Percentiles rank a stretch among this genome's conserved stretches.
These are phyloP conservation scores for Diplotaxis tenuifolia DNA, from an alignment of 345 rosid genomes.

Conservation along the genomic window DNA sequence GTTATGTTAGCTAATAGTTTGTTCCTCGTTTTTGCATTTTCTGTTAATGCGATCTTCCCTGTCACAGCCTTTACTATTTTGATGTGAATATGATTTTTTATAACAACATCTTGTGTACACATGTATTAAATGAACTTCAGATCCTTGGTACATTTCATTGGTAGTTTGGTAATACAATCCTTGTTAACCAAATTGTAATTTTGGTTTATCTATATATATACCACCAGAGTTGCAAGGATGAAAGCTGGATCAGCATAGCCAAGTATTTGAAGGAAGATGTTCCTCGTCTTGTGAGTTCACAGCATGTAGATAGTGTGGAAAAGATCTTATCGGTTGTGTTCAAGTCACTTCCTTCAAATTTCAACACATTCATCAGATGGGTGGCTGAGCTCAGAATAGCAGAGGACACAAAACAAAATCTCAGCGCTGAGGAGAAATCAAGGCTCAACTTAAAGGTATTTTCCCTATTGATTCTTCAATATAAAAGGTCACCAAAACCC, in stretches of 20 bases:
- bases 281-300: constrained; percentile 63
- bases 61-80: not conserved
- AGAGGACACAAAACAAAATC: constrained; percentile 51
- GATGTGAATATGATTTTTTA: not conserved
- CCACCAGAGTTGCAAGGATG: constrained; percentile 77
- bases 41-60: not conserved
- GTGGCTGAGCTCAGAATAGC: constrained; percentile 74
- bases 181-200: constrained; percentile 18
- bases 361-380: constrained; percentile 81
- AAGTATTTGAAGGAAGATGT: constrained; percentile 81
- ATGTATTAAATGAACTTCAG: not conserved
- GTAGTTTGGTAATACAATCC: not conserved
- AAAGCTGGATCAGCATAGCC: constrained; percentile 68
- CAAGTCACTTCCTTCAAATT: constrained; percentile 60
- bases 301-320: constrained; percentile 53
- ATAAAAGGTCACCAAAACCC: not conserved
- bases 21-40: not conserved
- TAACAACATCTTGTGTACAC: not conserved
- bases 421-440: constrained; percentile 74
- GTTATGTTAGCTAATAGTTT: not conserved
- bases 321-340: constrained; percentile 53
- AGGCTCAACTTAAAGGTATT: constrained; percentile 73
- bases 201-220: not conserved
- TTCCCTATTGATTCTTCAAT: not conserved
- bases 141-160: not conserved